Evolutionary conservation across 352 stramenopile genomes (phyloP).

Genomic region (Globisporangium cederbergense): DNA sequence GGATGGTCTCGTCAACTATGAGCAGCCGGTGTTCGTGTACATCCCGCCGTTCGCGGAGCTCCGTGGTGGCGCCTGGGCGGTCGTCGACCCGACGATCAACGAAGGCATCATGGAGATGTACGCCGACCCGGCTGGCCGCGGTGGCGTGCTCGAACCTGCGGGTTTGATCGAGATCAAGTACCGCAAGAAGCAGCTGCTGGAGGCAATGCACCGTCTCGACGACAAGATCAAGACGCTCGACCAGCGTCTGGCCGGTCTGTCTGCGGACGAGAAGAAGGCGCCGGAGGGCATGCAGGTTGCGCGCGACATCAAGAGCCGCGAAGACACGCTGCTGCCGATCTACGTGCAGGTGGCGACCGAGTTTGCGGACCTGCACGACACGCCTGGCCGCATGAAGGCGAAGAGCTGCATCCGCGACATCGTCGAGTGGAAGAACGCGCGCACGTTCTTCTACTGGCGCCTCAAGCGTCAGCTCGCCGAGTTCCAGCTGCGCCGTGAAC

Average conservation of each 20-base stretch:
- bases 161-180: constrained; percentile 99
- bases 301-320: constrained; percentile 90
- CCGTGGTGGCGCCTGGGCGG: constrained; percentile 98
- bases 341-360: constrained; percentile 98
- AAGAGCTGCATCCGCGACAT: constrained; percentile 97
- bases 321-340: constrained; percentile 93
- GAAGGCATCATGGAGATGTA: constrained; percentile 99
- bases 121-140: constrained; percentile 90
- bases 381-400: constrained; percentile 99
- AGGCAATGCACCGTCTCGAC: constrained; percentile 97
- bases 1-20: constrained; percentile 97
- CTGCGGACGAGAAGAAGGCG: constrained; percentile 39
- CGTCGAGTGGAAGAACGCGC: constrained; percentile 94
- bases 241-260: constrained; percentile 55
- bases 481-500: constrained; percentile 88
- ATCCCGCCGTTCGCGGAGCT: constrained; percentile 99
- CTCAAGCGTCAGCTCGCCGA: constrained; percentile 97
- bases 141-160: constrained; percentile 98
- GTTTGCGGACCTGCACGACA: constrained; percentile 99
- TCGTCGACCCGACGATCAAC: constrained; percentile 99
- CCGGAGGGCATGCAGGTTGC: constrained; percentile 59
- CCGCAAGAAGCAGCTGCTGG: constrained; percentile 95
- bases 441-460: constrained; percentile 98
- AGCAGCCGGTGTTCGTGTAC: constrained; percentile 99
- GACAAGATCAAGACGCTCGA: constrained; percentile 89